Percentiles rank a stretch among this genome's conserved stretches.
Evolutionary conservation across 257 asterid genomes (phyloP).

Genomic region (Rubia yunnanensis): DNA sequence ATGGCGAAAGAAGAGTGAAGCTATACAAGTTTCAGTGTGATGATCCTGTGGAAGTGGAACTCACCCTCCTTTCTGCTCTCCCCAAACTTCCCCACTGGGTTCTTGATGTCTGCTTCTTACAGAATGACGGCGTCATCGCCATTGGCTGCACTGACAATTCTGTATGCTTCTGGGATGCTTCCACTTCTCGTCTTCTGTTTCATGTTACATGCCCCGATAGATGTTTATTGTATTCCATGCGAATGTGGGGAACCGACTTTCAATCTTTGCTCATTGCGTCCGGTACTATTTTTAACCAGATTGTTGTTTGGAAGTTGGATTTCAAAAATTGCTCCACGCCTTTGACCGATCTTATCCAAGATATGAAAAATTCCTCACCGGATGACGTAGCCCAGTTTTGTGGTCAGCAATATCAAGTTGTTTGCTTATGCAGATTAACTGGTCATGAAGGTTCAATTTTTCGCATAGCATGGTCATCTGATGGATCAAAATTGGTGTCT

Average conservation of each 20-base stretch:
- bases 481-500: slow-evolving; percentile 70
- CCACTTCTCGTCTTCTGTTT: slow-evolving; percentile 29
- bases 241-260: slow-evolving; percentile 60
- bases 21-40: slow-evolving; percentile 35
- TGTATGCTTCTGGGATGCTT: slow-evolving; percentile 64
- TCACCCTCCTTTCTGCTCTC: slow-evolving; percentile 42
- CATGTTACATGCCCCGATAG: slow-evolving; percentile 61
- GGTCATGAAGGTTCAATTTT: slow-evolving; percentile 99
- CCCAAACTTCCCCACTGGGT: slow-evolving; percentile 81
- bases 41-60: slow-evolving; percentile 11
- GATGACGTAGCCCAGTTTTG: slow-evolving; percentile 21
- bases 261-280: slow-evolving; percentile 74
- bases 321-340: slow-evolving; percentile 19
- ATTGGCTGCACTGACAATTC: slow-evolving; percentile 84
- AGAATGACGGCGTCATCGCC: slow-evolving; percentile 30
- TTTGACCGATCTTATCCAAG: slow-evolving; percentile 22
- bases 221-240: slow-evolving; percentile 86
- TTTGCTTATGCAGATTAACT: slow-evolving; percentile 50
- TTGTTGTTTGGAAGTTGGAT: slow-evolving; percentile 80
- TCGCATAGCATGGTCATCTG: slow-evolving; percentile 79
- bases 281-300: slow-evolving; percentile 90
- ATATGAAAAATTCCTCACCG: slow-evolving; percentile 15
- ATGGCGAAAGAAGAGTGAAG: slow-evolving; percentile 88
- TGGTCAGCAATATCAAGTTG: slow-evolving; percentile 39
- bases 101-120: slow-evolving; percentile 67